Base-by-base conservation (phyloP, 306 rosid species). In the Castanopsis chinensis region DNA sequence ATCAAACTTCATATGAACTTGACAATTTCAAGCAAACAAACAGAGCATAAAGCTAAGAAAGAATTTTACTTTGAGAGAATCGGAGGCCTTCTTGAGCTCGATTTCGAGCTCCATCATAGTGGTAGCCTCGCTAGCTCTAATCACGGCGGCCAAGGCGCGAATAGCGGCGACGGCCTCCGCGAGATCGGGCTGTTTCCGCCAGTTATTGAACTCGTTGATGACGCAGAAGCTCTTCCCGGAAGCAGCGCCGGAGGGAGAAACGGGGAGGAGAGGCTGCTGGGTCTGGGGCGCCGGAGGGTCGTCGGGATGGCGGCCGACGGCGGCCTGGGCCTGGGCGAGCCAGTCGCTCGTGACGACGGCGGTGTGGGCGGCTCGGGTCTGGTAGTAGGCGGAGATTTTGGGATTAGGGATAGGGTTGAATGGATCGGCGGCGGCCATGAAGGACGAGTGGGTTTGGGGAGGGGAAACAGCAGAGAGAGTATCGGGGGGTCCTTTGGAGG, bases 131-230 rank as follows among this genome's bases (percentile, higher is more conserved):
- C 97, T 90, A 7, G 90, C 78, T 76, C 93, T 80, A 51, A 92
- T 95, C 54, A 92, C 96, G 7, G 98, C 84, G 53, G 97, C 99
- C 81, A 95, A 83, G 13, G 99, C 97, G 68, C 98, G 92, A 80
- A 95, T 92, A 5, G 99, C 99, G 21, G 99, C 98, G 27, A 92
- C 99, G 6, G 98, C 99, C 83, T 95, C 99, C 0, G 98, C 99
- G 85, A 95, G 88, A 84, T 95, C 96, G 58, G 98, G 99, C 81
- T 91, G 95, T 43, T 87, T 91, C 84, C 99, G 87, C 99, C 99
- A 92, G 69, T 56, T 69, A 58, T 95, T 88, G 83, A 95, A 95
- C 80, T 92, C 98, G 19, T 90, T 87, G 59, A 90, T 92, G 6
- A 95, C 98, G n/a, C 97, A 74, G 64, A 95, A 95, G 37, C 94